These are phyloP conservation scores for Entomophthora muscae DNA, from an alignment of 371 early-diverging fungal species.

Conservation along the genomic window DNA sequence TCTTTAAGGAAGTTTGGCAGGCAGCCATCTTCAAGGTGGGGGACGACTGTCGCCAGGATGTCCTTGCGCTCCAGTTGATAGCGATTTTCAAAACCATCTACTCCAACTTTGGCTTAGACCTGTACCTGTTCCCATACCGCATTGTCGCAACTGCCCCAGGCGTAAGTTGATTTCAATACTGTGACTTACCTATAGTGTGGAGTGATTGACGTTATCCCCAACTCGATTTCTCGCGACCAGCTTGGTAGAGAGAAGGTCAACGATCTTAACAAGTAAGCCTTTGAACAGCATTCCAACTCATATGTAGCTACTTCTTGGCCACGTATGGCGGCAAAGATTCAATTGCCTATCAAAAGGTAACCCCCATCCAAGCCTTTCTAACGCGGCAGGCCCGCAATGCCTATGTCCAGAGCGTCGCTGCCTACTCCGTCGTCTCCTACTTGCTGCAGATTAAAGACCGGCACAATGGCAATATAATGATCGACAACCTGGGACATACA, in stretches of 20 bases:
- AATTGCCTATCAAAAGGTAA: slow-evolving; percentile 57
- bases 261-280: slow-evolving; percentile 58
- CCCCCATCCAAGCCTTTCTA: slow-evolving; percentile 5
- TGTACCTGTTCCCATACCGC: slow-evolving; percentile 95
- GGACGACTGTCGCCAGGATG: slow-evolving; percentile 98
- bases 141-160: slow-evolving; percentile 96
- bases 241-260: slow-evolving; percentile 98
- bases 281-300: slow-evolving; percentile 2
- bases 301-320: slow-evolving; percentile 66
- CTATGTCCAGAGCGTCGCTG: slow-evolving; percentile 93
- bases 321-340: slow-evolving; percentile 89
- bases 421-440: slow-evolving; percentile 93
- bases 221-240: slow-evolving; percentile 94
- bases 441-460: slow-evolving; percentile 97
- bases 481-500: slow-evolving; percentile 93
- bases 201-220: slow-evolving; percentile 98
- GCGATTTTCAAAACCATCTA: slow-evolving; percentile 95
- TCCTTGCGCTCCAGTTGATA: slow-evolving; percentile 95
- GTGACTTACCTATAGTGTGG: slow-evolving; percentile 42
- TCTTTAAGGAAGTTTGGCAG: slow-evolving; percentile 35
- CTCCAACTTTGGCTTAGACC: slow-evolving; percentile 71
- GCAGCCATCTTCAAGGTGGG: slow-evolving; percentile 98
- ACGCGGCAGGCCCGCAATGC: slow-evolving; percentile 58
- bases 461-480: slow-evolving; percentile 99
- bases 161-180: slow-evolving; percentile 15